A percentile compares a stretch with the other conserved stretches of the same genome.
Evolutionary conservation across 2,329 filamentous ascomycete species (phyloP).

Genomic region (Fonsecaea erecta): DNA sequence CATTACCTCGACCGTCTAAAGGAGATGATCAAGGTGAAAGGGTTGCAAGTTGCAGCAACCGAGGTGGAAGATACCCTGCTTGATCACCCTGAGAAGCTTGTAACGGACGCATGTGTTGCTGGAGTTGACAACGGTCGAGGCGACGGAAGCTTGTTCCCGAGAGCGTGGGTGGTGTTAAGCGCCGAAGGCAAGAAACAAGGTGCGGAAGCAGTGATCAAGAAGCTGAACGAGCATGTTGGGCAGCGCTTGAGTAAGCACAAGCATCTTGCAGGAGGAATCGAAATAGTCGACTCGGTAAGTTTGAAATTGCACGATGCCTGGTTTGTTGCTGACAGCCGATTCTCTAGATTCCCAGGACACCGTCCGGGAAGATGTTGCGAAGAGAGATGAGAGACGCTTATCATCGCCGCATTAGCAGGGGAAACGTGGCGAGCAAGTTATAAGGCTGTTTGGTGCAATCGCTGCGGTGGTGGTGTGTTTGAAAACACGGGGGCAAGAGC

Average conservation of each 20-base stretch:
- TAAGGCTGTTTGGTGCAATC: not conserved
- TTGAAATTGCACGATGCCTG: not conserved
- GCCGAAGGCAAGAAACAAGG: not conserved
- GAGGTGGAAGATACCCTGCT: conserved; percentile 53
- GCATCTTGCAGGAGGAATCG: not conserved
- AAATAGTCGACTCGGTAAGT: not conserved
- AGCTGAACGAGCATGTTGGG: not conserved
- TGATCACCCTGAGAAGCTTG: conserved; percentile 36
- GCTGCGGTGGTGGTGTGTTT: not conserved
- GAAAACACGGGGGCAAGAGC: not conserved
- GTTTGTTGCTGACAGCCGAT: not conserved
- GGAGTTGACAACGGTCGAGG: not conserved
- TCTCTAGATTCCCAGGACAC: not conserved
- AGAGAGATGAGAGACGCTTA: conserved; percentile 4
- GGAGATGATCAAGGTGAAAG: conserved; percentile 34
- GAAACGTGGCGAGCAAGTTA: not conserved
- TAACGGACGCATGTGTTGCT: not conserved
- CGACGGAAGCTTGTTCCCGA: not conserved
- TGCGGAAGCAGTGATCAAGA: not conserved
- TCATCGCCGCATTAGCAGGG: not conserved
- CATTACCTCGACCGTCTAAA: conserved; percentile 8
- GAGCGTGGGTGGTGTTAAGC: not conserved
- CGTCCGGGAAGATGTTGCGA: not conserved
- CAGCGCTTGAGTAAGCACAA: not conserved
- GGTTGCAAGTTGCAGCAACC: conserved; percentile 54